Percentiles rank a stretch among this genome's conserved stretches.
Conservation (phyloP, 2,329 filamentous ascomycete genomes). For the Ophiocordyceps sinensis region DNA sequence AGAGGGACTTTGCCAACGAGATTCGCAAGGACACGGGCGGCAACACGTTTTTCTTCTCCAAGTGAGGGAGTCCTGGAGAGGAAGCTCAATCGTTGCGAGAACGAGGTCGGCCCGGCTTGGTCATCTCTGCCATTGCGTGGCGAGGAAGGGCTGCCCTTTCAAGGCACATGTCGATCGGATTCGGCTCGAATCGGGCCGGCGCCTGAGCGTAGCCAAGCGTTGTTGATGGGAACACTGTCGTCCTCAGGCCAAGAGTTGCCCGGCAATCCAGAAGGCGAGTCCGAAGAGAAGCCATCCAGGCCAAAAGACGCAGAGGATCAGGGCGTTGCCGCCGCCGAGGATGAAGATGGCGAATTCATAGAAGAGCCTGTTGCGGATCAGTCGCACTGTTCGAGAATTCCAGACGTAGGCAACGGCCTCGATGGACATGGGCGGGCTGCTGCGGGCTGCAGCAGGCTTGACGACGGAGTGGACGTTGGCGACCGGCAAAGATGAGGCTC, state of each 20-base stretch:
- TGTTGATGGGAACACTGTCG: background rate
- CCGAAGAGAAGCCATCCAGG: constrained; percentile 39
- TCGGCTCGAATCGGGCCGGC: background rate
- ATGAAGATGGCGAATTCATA: constrained; percentile 37
- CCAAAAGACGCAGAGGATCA: constrained; percentile 40
- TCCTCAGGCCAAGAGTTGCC: constrained; percentile 19
- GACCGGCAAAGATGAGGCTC: background rate
- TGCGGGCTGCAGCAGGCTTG: background rate
- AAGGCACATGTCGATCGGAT: background rate
- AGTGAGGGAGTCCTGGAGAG: constrained; percentile 9
- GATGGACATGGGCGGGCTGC: constrained; percentile 10
- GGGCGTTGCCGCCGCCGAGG: constrained; percentile 32
- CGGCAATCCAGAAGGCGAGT: constrained; percentile 17
- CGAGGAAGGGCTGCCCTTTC: no score
- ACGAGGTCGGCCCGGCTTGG: no score
- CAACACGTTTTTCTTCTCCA: constrained; percentile 81
- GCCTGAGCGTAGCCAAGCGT: background rate
- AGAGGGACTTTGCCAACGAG: constrained; percentile 67
- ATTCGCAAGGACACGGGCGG: constrained; percentile 73
- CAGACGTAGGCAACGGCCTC: constrained; percentile 16
- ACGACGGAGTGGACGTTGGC: background rate
- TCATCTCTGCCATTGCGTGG: no score
- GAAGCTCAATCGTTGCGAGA: no score
- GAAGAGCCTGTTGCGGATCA: constrained; percentile 30
- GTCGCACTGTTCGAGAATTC: constrained; percentile 20